Evolutionary conservation across 2,329 filamentous ascomycete genomes (phyloP), one percentile per base, ranked within the genome.

Genomic region (Fusarium sp.): DNA sequence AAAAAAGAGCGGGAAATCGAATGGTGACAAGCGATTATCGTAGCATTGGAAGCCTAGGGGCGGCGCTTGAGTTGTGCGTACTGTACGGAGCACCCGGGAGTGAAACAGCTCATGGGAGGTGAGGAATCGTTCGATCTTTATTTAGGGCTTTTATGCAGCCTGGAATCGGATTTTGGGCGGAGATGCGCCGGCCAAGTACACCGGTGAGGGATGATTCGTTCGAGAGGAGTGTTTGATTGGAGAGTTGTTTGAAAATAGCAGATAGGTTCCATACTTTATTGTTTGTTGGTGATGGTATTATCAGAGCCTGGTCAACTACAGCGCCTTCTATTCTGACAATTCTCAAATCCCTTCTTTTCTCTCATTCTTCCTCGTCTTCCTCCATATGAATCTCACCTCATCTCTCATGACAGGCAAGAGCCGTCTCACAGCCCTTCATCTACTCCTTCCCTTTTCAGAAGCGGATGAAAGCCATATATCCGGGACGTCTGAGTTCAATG

Each of bases 71-170:
- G 40, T 53, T 65, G 56, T 68, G 49, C 65, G 38, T 56, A 65
- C 53, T 61, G 59, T 55, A 68, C 65, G 65, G 61, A 58, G 65
- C 52, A 55, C 42, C 39, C 61, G 61, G 61, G 47, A 32, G 30
- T 34, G 50, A 34, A 40, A 69, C 66, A 68, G 53, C 52, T 44
- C 62, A 68, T 69, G 43, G 63, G 49, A 57, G 49, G 42, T 48
- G 11, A 51, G 62, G 34, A 53, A 69, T 68, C 52, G 65, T 68
- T 69, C 65, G 66, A 68, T 68, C 20, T 38, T 57, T 48, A 12
- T 28, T 36, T 66, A 63, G 52, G 56, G 62, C 62, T 49, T 15
- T 12, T 53, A 52, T 49, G 46, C 52, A 48, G 65, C 45, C 14
- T 34, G 39, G 34, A 10, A 46, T 53, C 28, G 46, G 56, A 24